Conservation (phyloP, 495 filamentous ascomycete species). For the Lindgomyces ingoldianus region DNA sequence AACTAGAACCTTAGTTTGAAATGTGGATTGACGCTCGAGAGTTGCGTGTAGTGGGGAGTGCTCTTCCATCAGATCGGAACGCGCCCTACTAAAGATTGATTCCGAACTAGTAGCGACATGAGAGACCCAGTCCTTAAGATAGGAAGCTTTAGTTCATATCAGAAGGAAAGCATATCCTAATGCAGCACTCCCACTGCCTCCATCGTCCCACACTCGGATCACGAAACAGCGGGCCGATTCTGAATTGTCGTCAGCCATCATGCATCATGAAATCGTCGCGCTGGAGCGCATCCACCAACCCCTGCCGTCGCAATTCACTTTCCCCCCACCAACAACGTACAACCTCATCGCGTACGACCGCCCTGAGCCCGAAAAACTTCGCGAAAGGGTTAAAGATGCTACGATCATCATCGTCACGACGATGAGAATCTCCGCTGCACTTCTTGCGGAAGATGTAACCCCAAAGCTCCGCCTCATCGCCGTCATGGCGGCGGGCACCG, state of each 20-base stretch:
- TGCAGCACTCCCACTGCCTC: neutral
- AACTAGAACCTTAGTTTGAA: no score
- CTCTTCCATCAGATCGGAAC: neutral
- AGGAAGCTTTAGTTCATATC: neutral
- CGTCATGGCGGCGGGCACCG: constrained; percentile 55
- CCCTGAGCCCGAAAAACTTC: constrained; percentile 38
- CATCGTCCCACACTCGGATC: neutral
- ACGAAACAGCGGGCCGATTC: neutral
- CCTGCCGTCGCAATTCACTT: constrained; percentile 45
- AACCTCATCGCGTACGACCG: constrained; percentile 40
- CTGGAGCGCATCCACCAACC: constrained; percentile 52
- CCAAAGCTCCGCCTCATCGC: constrained; percentile 52
- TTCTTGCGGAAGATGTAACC: constrained; percentile 38
- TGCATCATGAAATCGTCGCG: constrained; percentile 50
- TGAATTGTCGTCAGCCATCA: neutral
- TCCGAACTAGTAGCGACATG: neutral
- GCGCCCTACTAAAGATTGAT: neutral
- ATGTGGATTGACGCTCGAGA: neutral
- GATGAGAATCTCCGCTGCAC: constrained; percentile 45
- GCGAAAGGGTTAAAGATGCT: constrained; percentile 49
- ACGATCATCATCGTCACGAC: constrained; percentile 53
- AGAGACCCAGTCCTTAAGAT: neutral
- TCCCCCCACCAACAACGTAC: constrained; percentile 46
- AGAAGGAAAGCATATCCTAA: neutral
- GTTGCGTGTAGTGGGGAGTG: neutral